phyloP scores from a whole-genome alignment of 345 rosid species.

The Eutrema yunnanense region DNA sequence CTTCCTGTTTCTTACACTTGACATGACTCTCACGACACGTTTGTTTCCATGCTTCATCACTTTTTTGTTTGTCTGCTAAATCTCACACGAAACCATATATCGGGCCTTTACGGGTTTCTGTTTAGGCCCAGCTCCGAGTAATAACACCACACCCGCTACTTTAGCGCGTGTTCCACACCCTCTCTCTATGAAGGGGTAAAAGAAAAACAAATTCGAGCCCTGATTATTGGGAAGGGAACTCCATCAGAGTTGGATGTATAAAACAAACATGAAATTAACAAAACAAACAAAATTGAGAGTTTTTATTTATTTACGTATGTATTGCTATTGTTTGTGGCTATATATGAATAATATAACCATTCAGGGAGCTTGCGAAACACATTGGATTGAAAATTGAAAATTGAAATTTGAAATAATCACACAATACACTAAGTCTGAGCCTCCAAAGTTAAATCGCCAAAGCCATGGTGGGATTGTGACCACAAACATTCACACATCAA shows the following conservation, averaged over 20 bases:
- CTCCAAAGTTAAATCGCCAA: background rate
- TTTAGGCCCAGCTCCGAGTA: background rate
- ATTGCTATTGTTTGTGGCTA: background rate
- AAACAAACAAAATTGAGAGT: too few relatives aligned
- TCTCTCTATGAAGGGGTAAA: background rate
- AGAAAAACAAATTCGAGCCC: background rate
- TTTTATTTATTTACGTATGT: background rate
- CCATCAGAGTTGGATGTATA: background rate
- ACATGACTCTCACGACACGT: conserved; percentile 22
- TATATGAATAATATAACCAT: background rate
- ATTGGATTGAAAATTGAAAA: background rate
- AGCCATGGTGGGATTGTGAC: background rate
- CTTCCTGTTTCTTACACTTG: conserved; percentile 17
- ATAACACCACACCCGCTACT: background rate
- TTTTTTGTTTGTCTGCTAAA: background rate
- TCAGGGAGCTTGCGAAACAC: background rate
- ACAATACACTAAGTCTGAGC: conserved; percentile 1
- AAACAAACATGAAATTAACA: background rate
- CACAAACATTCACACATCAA: background rate
- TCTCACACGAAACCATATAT: background rate
- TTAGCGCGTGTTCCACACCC: background rate
- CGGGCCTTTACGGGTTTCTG: background rate
- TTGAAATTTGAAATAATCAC: background rate
- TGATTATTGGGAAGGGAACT: background rate
- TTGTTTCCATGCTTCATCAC: conserved; percentile 14